Evolutionary conservation across 805 yeast genomes (phyloP).

Genomic region (Lipomyces anomalus): DNA sequence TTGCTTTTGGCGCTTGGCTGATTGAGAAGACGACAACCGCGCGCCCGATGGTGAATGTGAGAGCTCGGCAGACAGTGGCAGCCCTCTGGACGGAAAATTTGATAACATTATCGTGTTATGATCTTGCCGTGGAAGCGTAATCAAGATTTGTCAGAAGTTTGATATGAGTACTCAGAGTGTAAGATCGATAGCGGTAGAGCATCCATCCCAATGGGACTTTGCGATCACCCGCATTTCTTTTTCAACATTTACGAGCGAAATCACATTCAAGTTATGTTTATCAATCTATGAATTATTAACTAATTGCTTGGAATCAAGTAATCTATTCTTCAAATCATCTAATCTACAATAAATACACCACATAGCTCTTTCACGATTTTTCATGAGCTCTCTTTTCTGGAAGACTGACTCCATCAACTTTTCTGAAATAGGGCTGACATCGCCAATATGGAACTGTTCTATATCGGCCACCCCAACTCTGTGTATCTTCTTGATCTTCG

Average conservation of each 20-base stretch:
- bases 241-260: not conserved
- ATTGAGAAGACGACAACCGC: slow-evolving; percentile 7
- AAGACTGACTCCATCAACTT: slow-evolving; percentile 91
- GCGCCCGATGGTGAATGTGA: slow-evolving; percentile 1
- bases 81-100: slow-evolving; percentile 22
- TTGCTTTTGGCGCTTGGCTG: slow-evolving; percentile 20
- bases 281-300: too few relatives aligned
- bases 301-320: too few relatives aligned
- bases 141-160: too few relatives aligned
- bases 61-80: slow-evolving; percentile 7
- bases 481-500: slow-evolving; percentile 52
- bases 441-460: slow-evolving; percentile 89
- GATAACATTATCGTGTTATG: slow-evolving; percentile 18
- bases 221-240: too few relatives aligned
- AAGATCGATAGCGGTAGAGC: too few relatives aligned
- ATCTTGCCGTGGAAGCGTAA: too few relatives aligned
- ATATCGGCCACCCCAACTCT: slow-evolving; percentile 77
- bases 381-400: too few relatives aligned
- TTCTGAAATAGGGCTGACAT: slow-evolving; percentile 90
- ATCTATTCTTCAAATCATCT: too few relatives aligned
- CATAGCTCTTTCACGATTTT: too few relatives aligned
- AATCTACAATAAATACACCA: too few relatives aligned
- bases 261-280: not conserved
- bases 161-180: too few relatives aligned
- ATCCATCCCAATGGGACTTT: too few relatives aligned